These are phyloP conservation scores for Platanthera guangdongensis DNA, from an alignment of 106 monocot genomes.

Conservation along the genomic window DNA sequence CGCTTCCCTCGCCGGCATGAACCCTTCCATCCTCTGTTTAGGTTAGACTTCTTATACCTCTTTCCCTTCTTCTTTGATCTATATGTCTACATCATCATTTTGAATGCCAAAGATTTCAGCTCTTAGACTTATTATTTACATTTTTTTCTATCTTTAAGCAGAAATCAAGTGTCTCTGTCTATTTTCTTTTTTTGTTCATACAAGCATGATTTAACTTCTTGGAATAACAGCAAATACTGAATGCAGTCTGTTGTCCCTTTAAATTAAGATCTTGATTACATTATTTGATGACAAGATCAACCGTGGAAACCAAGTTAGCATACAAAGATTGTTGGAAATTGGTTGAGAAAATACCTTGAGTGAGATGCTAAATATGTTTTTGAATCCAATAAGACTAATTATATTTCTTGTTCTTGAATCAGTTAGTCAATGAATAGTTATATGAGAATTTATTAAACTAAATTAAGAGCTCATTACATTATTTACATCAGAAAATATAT, in stretches of 20 bases:
- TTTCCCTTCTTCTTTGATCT: no score
- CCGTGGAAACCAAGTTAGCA: not conserved
- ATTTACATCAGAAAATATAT: no score
- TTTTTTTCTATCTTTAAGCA: not conserved
- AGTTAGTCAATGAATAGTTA: not conserved
- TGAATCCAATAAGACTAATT: not conserved
- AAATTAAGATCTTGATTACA: not conserved
- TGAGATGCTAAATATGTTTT: not conserved
- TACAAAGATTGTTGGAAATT: not conserved
- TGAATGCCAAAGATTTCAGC: no score
- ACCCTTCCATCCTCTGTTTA: no score
- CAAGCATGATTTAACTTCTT: not conserved
- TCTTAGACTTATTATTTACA: not conserved
- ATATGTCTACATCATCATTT: no score
- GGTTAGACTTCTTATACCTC: no score
- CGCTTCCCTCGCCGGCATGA: no score
- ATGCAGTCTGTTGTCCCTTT: not conserved
- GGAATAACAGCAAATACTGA: not conserved
- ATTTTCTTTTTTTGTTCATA: not conserved
- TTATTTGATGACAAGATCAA: not conserved
- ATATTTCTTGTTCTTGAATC: not conserved
- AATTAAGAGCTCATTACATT: no score
- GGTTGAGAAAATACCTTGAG: not conserved
- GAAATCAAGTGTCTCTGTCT: not conserved
- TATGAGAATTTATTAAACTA: not conserved